phyloP scores from a whole-genome alignment of 2,329 filamentous ascomycete genomes.

The Hymenoscyphus infarciens region DNA sequence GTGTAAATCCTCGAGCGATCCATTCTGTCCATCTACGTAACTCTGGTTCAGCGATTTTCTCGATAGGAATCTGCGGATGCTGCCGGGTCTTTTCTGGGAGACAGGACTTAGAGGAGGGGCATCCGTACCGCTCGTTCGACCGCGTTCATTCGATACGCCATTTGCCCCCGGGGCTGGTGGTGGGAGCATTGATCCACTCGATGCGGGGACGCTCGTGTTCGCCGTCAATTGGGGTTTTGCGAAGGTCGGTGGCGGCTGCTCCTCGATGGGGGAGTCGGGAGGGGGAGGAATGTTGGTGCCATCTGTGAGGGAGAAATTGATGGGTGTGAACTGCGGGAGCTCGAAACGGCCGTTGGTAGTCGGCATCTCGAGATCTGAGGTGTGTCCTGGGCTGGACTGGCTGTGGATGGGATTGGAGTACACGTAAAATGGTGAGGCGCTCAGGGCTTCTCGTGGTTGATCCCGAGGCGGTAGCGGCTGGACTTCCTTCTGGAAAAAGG shows the following conservation, averaged over 20 bases:
- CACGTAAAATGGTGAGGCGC: conserved; percentile 19
- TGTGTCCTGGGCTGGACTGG: neutral
- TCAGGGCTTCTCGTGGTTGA: conserved; percentile 18
- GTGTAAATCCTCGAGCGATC: conserved; percentile 30
- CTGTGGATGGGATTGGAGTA: conserved; percentile 23
- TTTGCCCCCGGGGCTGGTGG: conserved; percentile 7
- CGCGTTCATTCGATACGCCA: conserved; percentile 17
- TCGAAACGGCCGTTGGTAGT: conserved; percentile 33
- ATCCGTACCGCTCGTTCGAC: conserved; percentile 20
- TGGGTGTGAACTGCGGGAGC: conserved; percentile 30
- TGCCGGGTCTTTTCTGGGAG: conserved; percentile 34
- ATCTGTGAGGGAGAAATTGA: conserved; percentile 35
- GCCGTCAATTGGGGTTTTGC: conserved; percentile 8
- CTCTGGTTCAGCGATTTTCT: conserved; percentile 36
- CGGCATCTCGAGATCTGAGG: neutral
- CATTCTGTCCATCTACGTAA: conserved; percentile 30
- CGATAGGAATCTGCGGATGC: conserved; percentile 38
- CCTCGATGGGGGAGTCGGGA: conserved; percentile 34
- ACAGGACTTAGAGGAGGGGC: conserved; percentile 29
- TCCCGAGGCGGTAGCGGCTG: conserved; percentile 13
- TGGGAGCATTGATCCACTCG: conserved; percentile 9
- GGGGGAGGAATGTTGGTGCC: conserved; percentile 37
- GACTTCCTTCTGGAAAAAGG: neutral
- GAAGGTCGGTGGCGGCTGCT: conserved; percentile 28
- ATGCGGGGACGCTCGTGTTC: neutral